Conservation (phyloP, 441 rosid species). For the Iberis amara region DNA sequence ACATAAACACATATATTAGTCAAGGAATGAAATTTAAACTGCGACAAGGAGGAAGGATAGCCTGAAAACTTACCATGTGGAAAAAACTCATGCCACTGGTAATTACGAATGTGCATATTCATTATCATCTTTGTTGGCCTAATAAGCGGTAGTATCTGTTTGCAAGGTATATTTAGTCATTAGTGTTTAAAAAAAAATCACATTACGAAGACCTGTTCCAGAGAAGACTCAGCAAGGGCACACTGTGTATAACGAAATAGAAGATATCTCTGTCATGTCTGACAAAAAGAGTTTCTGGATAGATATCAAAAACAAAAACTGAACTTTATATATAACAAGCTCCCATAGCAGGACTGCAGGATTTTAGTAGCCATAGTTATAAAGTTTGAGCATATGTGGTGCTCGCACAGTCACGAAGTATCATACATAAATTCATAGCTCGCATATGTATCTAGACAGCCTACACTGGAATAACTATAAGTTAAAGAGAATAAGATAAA, state of each 20-base stretch:
- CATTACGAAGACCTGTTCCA: too few relatives aligned
- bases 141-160: constrained; percentile 77
- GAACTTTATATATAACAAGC: too few relatives aligned
- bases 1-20: constrained; percentile 33
- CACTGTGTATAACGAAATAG: too few relatives aligned
- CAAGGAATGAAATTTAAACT: constrained; percentile 1
- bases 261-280: too few relatives aligned
- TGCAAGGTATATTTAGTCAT: constrained; percentile 23
- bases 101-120: constrained; percentile 48
- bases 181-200: neutral
- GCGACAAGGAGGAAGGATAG: constrained; percentile 3
- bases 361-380: too few relatives aligned
- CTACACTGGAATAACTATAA: constrained; percentile 11
- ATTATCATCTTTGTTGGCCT: constrained; percentile 74
- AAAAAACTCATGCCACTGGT: constrained; percentile 88
- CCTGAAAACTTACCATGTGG: constrained; percentile 50
- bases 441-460: constrained; percentile 12
- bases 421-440: neutral
- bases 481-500: constrained; percentile 15
- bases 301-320: too few relatives aligned
- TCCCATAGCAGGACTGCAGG: too few relatives aligned
- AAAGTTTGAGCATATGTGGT: too few relatives aligned
- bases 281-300: too few relatives aligned
- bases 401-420: too few relatives aligned
- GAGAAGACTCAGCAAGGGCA: too few relatives aligned